Evolutionary conservation across 495 filamentous ascomycete species (phyloP).

Genomic region (Chaetomium cochliodes): DNA sequence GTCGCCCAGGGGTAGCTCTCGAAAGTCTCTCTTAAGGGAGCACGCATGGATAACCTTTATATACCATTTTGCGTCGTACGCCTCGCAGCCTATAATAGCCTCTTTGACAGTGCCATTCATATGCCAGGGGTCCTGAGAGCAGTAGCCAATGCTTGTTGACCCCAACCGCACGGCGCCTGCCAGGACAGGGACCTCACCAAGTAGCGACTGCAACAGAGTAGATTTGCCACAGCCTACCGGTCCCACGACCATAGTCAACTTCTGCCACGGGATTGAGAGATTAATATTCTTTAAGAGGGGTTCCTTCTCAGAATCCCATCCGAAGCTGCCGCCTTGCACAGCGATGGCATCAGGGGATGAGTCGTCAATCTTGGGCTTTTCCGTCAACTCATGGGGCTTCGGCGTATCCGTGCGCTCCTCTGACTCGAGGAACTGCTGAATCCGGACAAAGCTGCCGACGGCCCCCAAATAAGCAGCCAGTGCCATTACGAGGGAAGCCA

Average conservation of each 20-base stretch:
- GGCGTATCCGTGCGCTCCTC: slow-evolving; percentile 32
- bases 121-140: slow-evolving; percentile 36
- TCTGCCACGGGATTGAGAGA: slow-evolving; percentile 34
- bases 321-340: slow-evolving; percentile 51
- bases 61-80: slow-evolving; percentile 42
- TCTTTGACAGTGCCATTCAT: slow-evolving; percentile 40
- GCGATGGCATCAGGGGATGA: slow-evolving; percentile 32
- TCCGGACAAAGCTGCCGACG: slow-evolving; percentile 58
- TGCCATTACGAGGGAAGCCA: slow-evolving; percentile 57
- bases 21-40: slow-evolving; percentile 39
- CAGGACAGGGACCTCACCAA: slow-evolving; percentile 54
- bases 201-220: slow-evolving; percentile 55
- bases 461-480: slow-evolving; percentile 55
- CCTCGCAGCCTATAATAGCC: slow-evolving; percentile 37
- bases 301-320: slow-evolving; percentile 50
- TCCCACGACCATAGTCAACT: slow-evolving; percentile 55
- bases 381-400: neutral
- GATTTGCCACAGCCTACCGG: slow-evolving; percentile 63
- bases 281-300: slow-evolving; percentile 46
- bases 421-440: slow-evolving; percentile 57
- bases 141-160: slow-evolving; percentile 36
- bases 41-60: slow-evolving; percentile 40
- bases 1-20: slow-evolving; percentile 37
- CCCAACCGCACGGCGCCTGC: slow-evolving; percentile 33
- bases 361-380: slow-evolving; percentile 12